Conservation (phyloP, 768 basidiomycete species). For the Gyrodon lividus region DNA sequence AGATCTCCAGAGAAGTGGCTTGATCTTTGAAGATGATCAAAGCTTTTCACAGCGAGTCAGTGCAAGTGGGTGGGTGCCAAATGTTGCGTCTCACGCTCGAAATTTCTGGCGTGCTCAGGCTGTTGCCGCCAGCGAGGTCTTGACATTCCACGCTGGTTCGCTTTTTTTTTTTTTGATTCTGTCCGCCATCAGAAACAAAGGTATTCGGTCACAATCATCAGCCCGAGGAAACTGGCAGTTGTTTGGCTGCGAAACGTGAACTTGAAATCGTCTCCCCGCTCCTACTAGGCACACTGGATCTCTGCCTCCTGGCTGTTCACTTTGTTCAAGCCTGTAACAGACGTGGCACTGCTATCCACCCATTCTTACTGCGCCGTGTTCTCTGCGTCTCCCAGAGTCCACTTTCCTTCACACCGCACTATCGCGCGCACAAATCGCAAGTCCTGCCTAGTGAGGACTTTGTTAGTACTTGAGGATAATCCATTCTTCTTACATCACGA, state of each 20-base stretch:
- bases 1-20: not conserved
- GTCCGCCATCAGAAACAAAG: too few relatives aligned
- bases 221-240: not conserved
- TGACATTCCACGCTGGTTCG: not conserved
- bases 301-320: not conserved
- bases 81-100: slow-evolving; percentile 5
- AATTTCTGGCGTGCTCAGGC: not conserved
- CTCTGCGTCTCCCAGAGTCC: not conserved
- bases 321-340: not conserved
- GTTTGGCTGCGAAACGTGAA: too few relatives aligned
- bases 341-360: not conserved
- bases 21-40: not conserved
- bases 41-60: too few relatives aligned
- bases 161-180: not conserved
- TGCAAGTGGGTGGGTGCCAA: not conserved
- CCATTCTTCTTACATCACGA: too few relatives aligned
- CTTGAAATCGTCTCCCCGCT: too few relatives aligned
- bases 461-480: not conserved
- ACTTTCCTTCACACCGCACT: not conserved
- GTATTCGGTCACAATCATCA: not conserved
- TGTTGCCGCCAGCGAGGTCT: too few relatives aligned
- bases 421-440: not conserved
- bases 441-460: too few relatives aligned
- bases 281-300: not conserved
- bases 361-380: not conserved